Evolutionary conservation across 192 early-diverging fungal genomes (phyloP).

Genomic region (Spizellomyces sp.): DNA sequence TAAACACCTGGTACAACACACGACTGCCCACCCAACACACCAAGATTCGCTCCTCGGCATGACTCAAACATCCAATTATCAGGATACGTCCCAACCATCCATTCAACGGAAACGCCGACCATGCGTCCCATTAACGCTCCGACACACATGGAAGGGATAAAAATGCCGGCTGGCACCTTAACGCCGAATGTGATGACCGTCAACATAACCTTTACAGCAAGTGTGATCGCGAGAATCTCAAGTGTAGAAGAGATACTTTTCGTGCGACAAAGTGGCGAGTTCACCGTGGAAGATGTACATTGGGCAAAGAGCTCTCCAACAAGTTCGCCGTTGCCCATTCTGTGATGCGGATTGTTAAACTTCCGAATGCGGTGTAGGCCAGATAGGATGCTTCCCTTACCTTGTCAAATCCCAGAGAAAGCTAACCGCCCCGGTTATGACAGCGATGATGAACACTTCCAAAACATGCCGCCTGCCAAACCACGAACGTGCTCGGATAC

Average conservation of each 20-base stretch:
- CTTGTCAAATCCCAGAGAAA: constrained; percentile 16
- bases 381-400: too few species aligned
- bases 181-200: constrained; percentile 56
- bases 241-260: background rate
- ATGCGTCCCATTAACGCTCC: constrained; percentile 90
- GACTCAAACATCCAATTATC: constrained; percentile 50
- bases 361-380: too few species aligned
- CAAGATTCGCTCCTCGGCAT: constrained; percentile 73
- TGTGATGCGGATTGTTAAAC: background rate
- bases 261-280: background rate
- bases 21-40: constrained; percentile 38
- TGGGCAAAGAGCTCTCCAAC: constrained; percentile 20
- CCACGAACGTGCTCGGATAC: constrained; percentile 19
- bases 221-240: background rate
- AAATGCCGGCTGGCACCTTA: constrained; percentile 51
- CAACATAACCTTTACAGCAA: constrained; percentile 43
- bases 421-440: constrained; percentile 7
- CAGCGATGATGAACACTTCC: constrained; percentile 21
- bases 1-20: constrained; percentile 97
- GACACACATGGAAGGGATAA: constrained; percentile 87
- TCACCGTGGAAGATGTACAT: background rate
- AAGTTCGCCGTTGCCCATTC: constrained; percentile 24
- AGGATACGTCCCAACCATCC: background rate
- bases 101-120: constrained; percentile 75
- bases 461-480: constrained; percentile 4